These are phyloP conservation scores for Umbellularia californica DNA, from an alignment of 164 flowering plant genomes.

Conservation along the genomic window DNA sequence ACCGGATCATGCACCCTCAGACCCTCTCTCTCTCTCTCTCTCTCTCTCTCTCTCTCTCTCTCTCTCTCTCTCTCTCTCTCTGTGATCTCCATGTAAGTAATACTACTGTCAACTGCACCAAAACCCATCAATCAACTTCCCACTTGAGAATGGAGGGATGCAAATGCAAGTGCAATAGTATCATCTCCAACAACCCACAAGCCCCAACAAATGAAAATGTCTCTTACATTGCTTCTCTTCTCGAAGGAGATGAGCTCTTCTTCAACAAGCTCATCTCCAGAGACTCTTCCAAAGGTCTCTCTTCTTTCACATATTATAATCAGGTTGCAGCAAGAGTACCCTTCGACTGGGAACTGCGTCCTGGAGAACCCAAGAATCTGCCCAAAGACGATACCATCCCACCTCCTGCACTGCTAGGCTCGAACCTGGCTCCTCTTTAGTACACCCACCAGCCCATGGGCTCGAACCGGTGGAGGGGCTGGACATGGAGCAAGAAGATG, in stretches of 20 bases:
- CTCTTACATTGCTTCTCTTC: not conserved
- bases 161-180: not conserved
- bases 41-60: no score
- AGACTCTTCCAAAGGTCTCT: slow-evolving; percentile 6
- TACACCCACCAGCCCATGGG: not conserved
- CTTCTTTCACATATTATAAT: slow-evolving; percentile 3
- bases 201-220: not conserved
- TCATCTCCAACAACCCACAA: not conserved
- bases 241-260: slow-evolving; percentile 10
- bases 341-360: slow-evolving; percentile 14
- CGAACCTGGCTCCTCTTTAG: not conserved
- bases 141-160: not conserved
- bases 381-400: slow-evolving; percentile 1
- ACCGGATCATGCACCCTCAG: not conserved
- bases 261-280: slow-evolving; percentile 4
- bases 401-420: slow-evolving; percentile 5
- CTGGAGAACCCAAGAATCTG: slow-evolving; percentile 10
- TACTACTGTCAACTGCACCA: not conserved
- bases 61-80: no score
- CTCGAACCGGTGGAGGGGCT: not conserved
- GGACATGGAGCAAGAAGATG: slow-evolving; percentile 1
- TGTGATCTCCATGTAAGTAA: not conserved
- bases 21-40: no score
- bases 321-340: slow-evolving; percentile 1
- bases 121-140: not conserved